Evolutionary conservation across 1,284 basidiomycete genomes (phyloP).

Genomic region (Salmacisia buchloeana): DNA sequence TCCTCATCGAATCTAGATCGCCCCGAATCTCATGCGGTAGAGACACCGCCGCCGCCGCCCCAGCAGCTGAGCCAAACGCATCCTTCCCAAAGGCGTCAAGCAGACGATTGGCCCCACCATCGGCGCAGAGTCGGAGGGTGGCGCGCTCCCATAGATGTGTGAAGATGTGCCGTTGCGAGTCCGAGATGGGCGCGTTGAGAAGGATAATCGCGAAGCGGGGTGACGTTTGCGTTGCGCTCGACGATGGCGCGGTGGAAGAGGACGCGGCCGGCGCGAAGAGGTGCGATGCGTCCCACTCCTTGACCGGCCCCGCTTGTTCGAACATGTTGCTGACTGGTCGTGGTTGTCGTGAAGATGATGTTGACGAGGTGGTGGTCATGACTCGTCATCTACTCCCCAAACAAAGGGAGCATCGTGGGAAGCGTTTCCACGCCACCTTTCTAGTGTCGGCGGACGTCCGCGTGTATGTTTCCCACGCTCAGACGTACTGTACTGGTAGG

Average conservation of each 20-base stretch:
- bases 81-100: constrained; percentile 60
- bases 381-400: too few species aligned
- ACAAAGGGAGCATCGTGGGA: too few species aligned
- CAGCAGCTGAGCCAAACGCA: constrained; percentile 14
- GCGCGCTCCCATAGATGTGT: constrained; percentile 34
- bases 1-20: constrained; percentile 80
- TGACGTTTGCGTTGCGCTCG: neutral
- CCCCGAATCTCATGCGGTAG: constrained; percentile 80
- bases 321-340: neutral
- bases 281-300: neutral
- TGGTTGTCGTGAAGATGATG: too few species aligned
- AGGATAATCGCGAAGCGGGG: constrained; percentile 28
- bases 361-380: too few species aligned
- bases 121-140: constrained; percentile 64
- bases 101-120: constrained; percentile 87
- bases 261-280: neutral
- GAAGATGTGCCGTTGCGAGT: constrained; percentile 22
- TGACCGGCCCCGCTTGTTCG: neutral
- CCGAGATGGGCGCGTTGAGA: constrained; percentile 32
- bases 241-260: too few species aligned
- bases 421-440: too few species aligned
- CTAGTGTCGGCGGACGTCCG: too few species aligned
- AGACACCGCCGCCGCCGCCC: neutral
- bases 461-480: too few species aligned
- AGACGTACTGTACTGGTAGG: too few species aligned